Percentiles rank a stretch among this genome's conserved stretches.
Evolutionary conservation across 192 early-diverging fungal species (phyloP).

Genomic region (Umbelopsis sp.): DNA sequence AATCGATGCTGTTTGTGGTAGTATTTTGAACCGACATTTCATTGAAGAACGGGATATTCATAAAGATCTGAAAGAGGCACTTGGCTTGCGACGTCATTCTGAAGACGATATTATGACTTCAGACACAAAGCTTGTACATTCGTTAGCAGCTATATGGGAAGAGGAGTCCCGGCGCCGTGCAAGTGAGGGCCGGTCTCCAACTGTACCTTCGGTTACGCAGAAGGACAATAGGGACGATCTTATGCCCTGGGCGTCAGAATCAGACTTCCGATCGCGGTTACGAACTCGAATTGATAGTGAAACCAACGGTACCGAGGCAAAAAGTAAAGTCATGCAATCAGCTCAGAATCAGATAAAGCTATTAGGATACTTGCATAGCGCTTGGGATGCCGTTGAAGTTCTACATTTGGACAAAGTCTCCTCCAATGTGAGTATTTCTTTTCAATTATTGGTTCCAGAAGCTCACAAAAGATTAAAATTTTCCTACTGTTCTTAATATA

Average conservation of each 20-base stretch:
- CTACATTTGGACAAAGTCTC: conserved; percentile 16
- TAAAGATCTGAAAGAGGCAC: conserved; percentile 40
- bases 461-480: background rate
- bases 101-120: background rate
- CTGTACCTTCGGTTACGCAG: conserved; percentile 14
- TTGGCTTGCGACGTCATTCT: conserved; percentile 5
- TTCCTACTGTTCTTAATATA: background rate
- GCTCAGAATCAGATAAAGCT: background rate
- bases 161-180: conserved; percentile 57
- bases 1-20: conserved; percentile 61
- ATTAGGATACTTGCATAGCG: conserved; percentile 39
- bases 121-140: conserved; percentile 60
- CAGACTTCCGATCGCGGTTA: background rate
- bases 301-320: background rate
- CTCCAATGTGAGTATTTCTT: background rate
- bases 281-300: background rate
- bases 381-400: conserved; percentile 49
- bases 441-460: background rate
- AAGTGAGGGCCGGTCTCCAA: background rate
- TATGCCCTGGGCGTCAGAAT: conserved; percentile 26
- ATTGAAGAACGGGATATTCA: conserved; percentile 56
- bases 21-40: conserved; percentile 67
- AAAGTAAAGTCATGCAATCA: background rate
- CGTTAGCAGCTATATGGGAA: conserved; percentile 64
- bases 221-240: conserved; percentile 4